Evolutionary conservation across 2,329 filamentous ascomycete species (phyloP), one percentile per base, ranked within the genome.

Genomic region (Coleophoma crateriformis): DNA sequence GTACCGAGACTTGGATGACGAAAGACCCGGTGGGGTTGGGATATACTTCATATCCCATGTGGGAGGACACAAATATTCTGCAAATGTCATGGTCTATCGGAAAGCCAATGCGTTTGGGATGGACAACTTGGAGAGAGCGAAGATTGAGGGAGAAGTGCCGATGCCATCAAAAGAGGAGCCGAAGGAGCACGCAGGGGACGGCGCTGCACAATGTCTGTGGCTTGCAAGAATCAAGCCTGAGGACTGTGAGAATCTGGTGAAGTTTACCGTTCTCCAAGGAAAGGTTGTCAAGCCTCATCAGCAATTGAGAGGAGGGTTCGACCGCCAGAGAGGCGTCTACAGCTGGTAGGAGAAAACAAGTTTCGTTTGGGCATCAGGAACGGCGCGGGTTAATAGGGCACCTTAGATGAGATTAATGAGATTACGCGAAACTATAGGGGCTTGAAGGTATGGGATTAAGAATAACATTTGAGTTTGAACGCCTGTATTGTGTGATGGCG

Each of bases 41-140:
- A 88, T 99, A 56, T 96, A 96, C 71, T 97, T 96, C 65, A 95
- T 97, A 64, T 92, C 84, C 58, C 94, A 99, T 64, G 90, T 96
- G 3, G 94, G 94, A 27, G 94, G 94, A 0, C 94, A 99, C 74
- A 96, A 96, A 72, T 97, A 95, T 71, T 84, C 85, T 43, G 94
- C 94, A 27, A 99, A 99, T 62, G 82, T 97, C 59, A 88, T 99
- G 74, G 76, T 99, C 1, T 97, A 99, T 67, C 80, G 94, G 10
- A 77, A 60, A 50, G 53, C 58, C 38, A 56, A 67, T 53, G 64
- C 64, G 5, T 66, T 65, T 53, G 64, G 64, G 7, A 22, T 65
- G 15, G 63, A 65, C 42, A 38, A 50, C 7, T 46, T 64, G 37
- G 57, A 62, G 38, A 53, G 62, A 39, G 61, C 54, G 50, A 68